These are phyloP conservation scores for Rhodosporidiobolus sp. DNA, from an alignment of 768 basidiomycete genomes.

Conservation along the genomic window DNA sequence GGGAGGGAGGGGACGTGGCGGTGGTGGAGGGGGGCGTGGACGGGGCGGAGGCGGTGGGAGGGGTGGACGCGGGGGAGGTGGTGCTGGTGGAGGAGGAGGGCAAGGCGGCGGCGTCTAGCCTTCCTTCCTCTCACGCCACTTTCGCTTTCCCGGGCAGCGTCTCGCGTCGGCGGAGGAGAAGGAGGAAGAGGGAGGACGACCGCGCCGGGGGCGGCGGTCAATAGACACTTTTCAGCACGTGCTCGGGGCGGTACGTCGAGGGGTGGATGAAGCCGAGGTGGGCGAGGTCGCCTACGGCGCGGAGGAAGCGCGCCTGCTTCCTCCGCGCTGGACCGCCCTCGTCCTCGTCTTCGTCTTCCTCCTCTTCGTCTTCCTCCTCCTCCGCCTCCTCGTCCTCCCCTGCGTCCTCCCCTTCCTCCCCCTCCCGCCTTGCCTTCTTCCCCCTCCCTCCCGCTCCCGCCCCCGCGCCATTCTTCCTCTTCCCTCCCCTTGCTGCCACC, in stretches of 20 bases:
- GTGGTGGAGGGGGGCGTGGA: slow-evolving; percentile 1
- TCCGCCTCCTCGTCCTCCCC: neutral
- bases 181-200: neutral
- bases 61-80: neutral
- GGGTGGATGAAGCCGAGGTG: slow-evolving; percentile 41
- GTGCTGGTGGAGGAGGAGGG: neutral
- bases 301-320: slow-evolving; percentile 43
- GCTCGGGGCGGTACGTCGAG: slow-evolving; percentile 41
- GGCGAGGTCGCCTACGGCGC: slow-evolving; percentile 38
- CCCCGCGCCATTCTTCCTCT: neutral
- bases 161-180: neutral
- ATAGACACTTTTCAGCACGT: slow-evolving; percentile 42
- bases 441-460: neutral
- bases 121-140: no score
- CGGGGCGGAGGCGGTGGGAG: slow-evolving; percentile 9
- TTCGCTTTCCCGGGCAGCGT: neutral
- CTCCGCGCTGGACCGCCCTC: slow-evolving; percentile 20
- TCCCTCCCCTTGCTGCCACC: neutral
- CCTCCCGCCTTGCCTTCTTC: neutral
- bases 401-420: neutral
- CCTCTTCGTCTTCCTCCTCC: slow-evolving; percentile 11
- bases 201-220: slow-evolving; percentile 3
- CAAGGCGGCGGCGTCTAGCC: neutral
- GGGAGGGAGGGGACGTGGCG: neutral
- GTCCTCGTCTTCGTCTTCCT: slow-evolving; percentile 17